Base-by-base conservation (phyloP, 1,284 basidiomycete genomes). In the Austroboletus niveus region DNA sequence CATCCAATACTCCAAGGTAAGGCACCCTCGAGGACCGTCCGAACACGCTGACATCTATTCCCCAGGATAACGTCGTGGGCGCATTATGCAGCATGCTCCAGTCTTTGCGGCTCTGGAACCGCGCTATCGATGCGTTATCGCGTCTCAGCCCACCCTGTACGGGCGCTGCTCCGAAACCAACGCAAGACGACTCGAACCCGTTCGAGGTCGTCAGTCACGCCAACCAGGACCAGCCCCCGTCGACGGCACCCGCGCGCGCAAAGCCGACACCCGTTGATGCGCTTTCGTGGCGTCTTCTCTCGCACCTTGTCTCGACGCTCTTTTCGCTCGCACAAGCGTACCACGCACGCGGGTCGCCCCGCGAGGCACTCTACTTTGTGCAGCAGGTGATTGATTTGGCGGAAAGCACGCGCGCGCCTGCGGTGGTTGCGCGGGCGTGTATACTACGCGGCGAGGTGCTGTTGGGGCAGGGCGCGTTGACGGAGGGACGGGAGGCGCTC, bases 361-460 rank as follows among this genome's bases (percentile, higher is more conserved):
- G 87, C 27, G 91, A 94, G 60, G 84, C 89, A 5, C 85, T 92
- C 56, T 93, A 89, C 62, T 94, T 92, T 65, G 76, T 87, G 1
- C 75, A 83, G 38, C 86, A 92, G 61, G 89, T 87, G 0, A 73
- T 79, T 11, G 80, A 85, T 20, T 72, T 95, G 5, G 87, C 90
- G 0, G 73, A 78, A 39, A 75, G 84, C 3, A 65, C 92, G 12
- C 84, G 83, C 49, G 81, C 87, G 0, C 81, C 85, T 4, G 78
- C 82, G 0, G 73, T 89, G 60, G 66, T 79, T 2, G 80, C 84
- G 20, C 79, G 87, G 8, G 86, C 89, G 0, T 68, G 86, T 15
- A 75, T 84, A 0, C 75, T 79, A 51, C 78, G 81, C 45, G 86
- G 82, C 3, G 89, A 93, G 58, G 70, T 94, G 2, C 77, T 86